A percentile compares a stretch with the other conserved stretches of the same genome.
These are phyloP conservation scores for Oleoguttula mirabilis DNA, from an alignment of 495 filamentous ascomycete genomes.

Conservation along the genomic window DNA sequence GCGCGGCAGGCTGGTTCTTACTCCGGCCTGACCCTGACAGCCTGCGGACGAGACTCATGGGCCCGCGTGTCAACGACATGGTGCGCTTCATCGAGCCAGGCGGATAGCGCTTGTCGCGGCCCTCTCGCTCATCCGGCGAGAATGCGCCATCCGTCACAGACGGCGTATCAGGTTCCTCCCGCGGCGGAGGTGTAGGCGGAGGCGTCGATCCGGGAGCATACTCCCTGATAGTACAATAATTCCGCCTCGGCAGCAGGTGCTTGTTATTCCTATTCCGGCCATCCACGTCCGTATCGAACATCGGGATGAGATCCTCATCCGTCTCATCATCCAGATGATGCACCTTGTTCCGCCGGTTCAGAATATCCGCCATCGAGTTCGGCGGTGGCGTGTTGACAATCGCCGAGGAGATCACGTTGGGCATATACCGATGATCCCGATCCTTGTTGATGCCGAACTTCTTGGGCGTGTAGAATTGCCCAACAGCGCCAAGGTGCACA, in stretches of 20 bases:
- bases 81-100: constrained; percentile 16
- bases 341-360: constrained; percentile 87
- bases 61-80: constrained; percentile 10
- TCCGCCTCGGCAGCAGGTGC: constrained; percentile 74
- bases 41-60: constrained; percentile 22
- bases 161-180: not conserved
- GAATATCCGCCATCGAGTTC: constrained; percentile 74
- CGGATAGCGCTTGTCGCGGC: constrained; percentile 7
- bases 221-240: constrained; percentile 80
- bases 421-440: constrained; percentile 87
- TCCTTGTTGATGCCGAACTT: constrained; percentile 67
- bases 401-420: constrained; percentile 76
- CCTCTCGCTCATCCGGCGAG: not conserved
- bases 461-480: constrained; percentile 86
- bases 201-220: constrained; percentile 70
- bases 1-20: not conserved
- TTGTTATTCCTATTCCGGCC: constrained; percentile 84
- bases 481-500: constrained; percentile 84
- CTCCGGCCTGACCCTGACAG: constrained; percentile 16
- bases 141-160: not conserved
- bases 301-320: constrained; percentile 89
- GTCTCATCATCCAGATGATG: constrained; percentile 79
- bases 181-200: constrained; percentile 24
- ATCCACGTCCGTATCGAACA: constrained; percentile 81
- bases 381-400: constrained; percentile 87